Evolutionary conservation across 2,329 filamentous ascomycete species (phyloP), one percentile per base, ranked within the genome.

Genomic region (Colletotrichum spinosum): DNA sequence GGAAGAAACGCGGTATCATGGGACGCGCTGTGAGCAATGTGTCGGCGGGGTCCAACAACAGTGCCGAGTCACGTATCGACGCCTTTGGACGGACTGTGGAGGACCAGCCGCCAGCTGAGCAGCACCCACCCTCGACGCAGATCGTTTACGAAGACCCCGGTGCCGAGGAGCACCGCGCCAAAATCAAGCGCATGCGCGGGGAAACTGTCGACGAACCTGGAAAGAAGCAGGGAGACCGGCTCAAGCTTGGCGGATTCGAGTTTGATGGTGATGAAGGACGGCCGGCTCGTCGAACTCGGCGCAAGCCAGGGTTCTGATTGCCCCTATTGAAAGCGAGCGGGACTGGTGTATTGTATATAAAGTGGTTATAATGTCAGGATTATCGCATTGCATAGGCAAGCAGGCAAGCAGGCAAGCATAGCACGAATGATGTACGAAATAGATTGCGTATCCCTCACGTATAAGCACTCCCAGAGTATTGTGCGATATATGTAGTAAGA

Each of bases 21-120:
- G 87, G 87, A 6, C 84, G 87, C 10, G 87, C 85, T 3, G 75
- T 85, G 35, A 88, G 86, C 75, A 88, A 88, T 70, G 81, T 80
- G 3, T 89, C 86, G 2, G 82, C 81, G 1, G 78, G 79, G 6
- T 86, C 84, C 57, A 83, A 77, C 56, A 78, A 75, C 49, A 83
- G 83, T 58, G 77, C 76, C 13, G 82, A 83, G 44, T 63, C 48
- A 44, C 61, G 60, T 38, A 71, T 72, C 11, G 73, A 74, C 37
- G 33, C 54, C 12, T 42, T 61, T 33, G 65, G 55, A 35, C 50
- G 55, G 33, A 41, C 61, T n/a, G 38, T 38, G 5, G 54, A 63
- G 34, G 65, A 49, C 9, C 55, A 58, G 50, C 46, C 55, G 13
- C 12, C 61, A 34, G 34, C 53, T 37, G 53, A 46, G 48, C 60